Percentiles rank a stretch among this genome's conserved stretches.
phyloP scores from a whole-genome alignment of 768 basidiomycete genomes.

The Kwoniella botswanensis region DNA sequence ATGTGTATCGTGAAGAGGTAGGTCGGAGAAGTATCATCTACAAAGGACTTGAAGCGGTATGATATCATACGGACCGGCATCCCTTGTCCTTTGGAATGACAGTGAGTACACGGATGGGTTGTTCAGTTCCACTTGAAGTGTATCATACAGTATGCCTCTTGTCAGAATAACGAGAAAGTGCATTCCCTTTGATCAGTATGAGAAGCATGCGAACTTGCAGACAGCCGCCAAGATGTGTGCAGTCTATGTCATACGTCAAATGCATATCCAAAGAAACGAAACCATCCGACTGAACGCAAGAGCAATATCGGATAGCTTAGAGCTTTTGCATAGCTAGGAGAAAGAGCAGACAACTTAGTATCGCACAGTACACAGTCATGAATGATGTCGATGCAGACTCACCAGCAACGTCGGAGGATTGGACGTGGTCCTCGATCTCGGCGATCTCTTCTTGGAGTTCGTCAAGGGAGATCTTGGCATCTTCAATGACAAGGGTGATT shows the following conservation, averaged over 20 bases:
- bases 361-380: background rate
- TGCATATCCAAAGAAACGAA: conserved; percentile 2
- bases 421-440: conserved; percentile 67
- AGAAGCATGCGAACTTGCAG: background rate
- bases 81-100: too few species aligned
- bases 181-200: background rate
- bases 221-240: background rate
- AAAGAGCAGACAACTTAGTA: conserved; percentile 17
- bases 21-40: too few species aligned
- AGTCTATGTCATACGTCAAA: conserved; percentile 7
- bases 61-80: too few species aligned
- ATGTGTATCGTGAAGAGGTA: too few species aligned
- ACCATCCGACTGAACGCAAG: background rate
- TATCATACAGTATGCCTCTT: too few species aligned
- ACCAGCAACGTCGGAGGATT: conserved; percentile 84
- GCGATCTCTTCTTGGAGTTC: conserved; percentile 89
- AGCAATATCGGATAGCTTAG: conserved; percentile 29
- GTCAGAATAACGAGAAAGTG: background rate
- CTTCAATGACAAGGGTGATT: conserved; percentile 75
- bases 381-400: conserved; percentile 15
- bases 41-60: too few species aligned
- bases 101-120: too few species aligned
- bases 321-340: conserved; percentile 53
- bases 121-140: too few species aligned
- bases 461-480: conserved; percentile 88